These are phyloP conservation scores for Fraxinus nigra DNA, from an alignment of 305 asterid genomes.

Conservation along the genomic window DNA sequence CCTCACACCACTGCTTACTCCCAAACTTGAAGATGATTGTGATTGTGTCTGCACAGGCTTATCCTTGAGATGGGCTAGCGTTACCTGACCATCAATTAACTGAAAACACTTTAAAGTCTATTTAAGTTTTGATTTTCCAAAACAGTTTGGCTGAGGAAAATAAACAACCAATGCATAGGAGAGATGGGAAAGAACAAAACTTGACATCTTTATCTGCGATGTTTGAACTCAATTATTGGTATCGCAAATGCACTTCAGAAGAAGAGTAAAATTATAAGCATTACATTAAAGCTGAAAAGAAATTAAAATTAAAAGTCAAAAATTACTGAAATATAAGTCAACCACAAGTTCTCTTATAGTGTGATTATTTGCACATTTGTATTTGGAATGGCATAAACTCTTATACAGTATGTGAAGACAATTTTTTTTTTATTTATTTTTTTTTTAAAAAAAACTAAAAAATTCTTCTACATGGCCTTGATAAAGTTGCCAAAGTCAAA, in stretches of 20 bases:
- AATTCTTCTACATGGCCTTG: not conserved
- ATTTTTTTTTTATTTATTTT: too few relatives aligned
- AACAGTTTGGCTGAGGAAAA: constrained; percentile 6
- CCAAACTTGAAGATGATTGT: constrained; percentile 64
- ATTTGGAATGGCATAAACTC: not conserved
- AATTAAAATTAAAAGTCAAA: not conserved
- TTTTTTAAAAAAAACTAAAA: too few relatives aligned
- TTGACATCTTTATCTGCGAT: not conserved
- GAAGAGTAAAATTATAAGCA: not conserved
- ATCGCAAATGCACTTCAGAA: not conserved
- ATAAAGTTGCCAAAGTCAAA: constrained; percentile 19
- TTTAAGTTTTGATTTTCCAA: not conserved
- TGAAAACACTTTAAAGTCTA: constrained; percentile 17
- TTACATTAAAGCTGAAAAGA: not conserved
- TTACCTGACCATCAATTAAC: constrained; percentile 55
- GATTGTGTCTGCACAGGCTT: constrained; percentile 62
- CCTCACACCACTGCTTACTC: constrained; percentile 82
- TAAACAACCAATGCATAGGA: not conserved
- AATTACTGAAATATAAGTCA: not conserved
- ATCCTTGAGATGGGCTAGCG: constrained; percentile 89
- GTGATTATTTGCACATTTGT: not conserved
- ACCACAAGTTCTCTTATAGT: not conserved
- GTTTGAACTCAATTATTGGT: not conserved
- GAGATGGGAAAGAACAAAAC: not conserved
- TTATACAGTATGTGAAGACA: not conserved